Evolutionary conservation across 179 eudicot genomes (phyloP).

Genomic region (Heliamphora pulchella): DNA sequence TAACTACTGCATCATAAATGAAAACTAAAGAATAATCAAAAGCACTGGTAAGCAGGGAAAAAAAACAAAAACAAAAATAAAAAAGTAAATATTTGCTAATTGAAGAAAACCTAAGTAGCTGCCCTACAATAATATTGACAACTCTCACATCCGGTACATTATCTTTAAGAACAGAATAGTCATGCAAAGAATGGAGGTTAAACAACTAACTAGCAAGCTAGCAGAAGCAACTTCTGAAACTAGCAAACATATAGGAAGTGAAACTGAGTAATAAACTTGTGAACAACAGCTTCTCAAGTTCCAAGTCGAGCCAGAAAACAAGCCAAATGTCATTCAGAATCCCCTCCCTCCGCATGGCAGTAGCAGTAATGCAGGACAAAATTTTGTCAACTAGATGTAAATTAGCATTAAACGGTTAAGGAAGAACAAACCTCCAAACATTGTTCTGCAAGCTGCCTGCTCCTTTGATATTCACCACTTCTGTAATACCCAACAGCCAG

Average conservation of each 20-base stretch:
- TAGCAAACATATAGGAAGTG: background rate
- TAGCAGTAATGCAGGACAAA: background rate
- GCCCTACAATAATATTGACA: background rate
- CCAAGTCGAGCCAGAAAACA: too few species aligned
- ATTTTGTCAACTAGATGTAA: background rate
- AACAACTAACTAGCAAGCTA: background rate
- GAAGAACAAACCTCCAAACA: constrained; percentile 55
- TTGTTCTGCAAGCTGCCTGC: constrained; percentile 56
- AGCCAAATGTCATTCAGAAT: too few species aligned
- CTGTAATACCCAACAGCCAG: constrained; percentile 78
- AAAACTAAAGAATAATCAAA: background rate
- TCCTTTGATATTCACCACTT: constrained; percentile 55
- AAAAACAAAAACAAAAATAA: too few species aligned
- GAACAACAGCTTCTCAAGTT: too few species aligned
- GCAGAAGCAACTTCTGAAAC: background rate
- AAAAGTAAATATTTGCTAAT: background rate
- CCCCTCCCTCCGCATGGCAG: too few species aligned
- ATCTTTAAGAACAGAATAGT: background rate
- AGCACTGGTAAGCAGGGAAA: background rate
- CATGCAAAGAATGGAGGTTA: background rate
- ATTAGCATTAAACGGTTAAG: background rate
- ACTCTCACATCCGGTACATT: background rate
- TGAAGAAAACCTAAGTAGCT: background rate
- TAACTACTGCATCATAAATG: background rate
- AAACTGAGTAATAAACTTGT: background rate